Evolutionary conservation across 805 yeast genomes (phyloP).

Genomic region (Peterozyma toletana): DNA sequence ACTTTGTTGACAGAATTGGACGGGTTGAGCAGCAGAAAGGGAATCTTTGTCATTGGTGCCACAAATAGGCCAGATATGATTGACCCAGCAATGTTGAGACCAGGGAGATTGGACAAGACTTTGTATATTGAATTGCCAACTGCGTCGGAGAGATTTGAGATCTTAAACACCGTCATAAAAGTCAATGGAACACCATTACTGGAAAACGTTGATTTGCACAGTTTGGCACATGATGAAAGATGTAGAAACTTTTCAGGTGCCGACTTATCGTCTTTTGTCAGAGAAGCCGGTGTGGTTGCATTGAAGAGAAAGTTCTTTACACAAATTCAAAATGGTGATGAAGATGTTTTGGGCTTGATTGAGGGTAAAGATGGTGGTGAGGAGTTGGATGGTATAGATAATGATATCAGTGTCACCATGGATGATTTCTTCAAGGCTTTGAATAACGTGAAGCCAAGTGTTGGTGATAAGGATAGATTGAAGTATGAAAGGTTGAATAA

Average conservation of each 20-base stretch:
- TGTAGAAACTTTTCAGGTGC: constrained; percentile 95
- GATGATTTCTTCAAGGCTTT: constrained; percentile 71
- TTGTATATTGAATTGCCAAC: constrained; percentile 85
- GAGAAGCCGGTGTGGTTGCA: constrained; percentile 92
- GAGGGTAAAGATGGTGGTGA: constrained; percentile 33
- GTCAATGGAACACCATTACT: constrained; percentile 73
- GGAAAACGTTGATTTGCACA: constrained; percentile 47
- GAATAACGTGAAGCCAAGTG: constrained; percentile 78
- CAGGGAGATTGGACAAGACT: constrained; percentile 93
- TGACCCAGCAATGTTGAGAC: constrained; percentile 96
- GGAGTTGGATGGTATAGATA: constrained; percentile 17
- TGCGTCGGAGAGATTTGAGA: constrained; percentile 71
- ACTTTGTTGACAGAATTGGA: constrained; percentile 91
- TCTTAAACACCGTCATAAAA: constrained; percentile 66
- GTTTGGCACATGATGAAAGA: constrained; percentile 66
- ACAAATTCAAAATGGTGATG: constrained; percentile 39
- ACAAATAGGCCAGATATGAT: constrained; percentile 98
- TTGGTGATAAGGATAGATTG: constrained; percentile 73
- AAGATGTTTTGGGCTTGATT: constrained; percentile 31
- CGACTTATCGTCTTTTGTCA: constrained; percentile 81
- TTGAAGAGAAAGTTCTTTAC: constrained; percentile 67
- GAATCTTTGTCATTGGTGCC: constrained; percentile 93
- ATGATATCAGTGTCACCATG: constrained; percentile 45
- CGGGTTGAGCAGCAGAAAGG: constrained; percentile 87
- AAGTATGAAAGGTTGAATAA: constrained; percentile 71